Evolutionary conservation across 192 early-diverging fungal species (phyloP), one percentile per base, ranked within the genome.

Genomic region (Phycomyces nitens): DNA sequence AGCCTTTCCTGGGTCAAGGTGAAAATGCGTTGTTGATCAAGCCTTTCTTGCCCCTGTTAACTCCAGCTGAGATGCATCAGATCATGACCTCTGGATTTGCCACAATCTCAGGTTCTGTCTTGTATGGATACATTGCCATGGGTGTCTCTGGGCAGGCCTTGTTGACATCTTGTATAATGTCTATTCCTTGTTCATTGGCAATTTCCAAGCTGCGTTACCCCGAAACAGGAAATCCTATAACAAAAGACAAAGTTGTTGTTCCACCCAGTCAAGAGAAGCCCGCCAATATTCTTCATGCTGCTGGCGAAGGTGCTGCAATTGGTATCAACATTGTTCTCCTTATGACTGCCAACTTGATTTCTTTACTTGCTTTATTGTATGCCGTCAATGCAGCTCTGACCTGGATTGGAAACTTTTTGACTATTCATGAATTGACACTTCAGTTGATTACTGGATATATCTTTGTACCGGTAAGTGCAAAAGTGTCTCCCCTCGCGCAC

Each of bases 21-120:
- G 94, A 96, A 76, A 89, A 86, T 50, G 90, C 86, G 24, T 75
- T 96, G 55, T 77, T 96, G 62, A 84, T 94, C 29, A 83, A 83
- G 44, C 91, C 92, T 57, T 94, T 91, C 65, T 62, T 96, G 11
- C 82, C 86, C 62, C 85, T 86, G 66, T 88, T 93, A 85, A 96
- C 94, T 44, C 77, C 70, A 11, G 87, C 92, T 6, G 94, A 96
- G 76, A 73, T 96, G 53, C 92, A 94, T 76, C 84, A 92, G 29
- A 83, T 89, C 76, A 88, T 96, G 89, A 82, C 84, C 8, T 91
- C 90, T 53, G 94, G 94, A 60, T 96, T 96, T 76, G 86, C 94
- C 41, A 96, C 94, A 53, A 88, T 96, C 64, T 86, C 91, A 51
- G 93, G 91, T 29, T 93, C 94, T 3, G 88, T 89, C 7, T 75